Evolutionary conservation across 257 asterid genomes (phyloP).

Genomic region (Solanum commersonii): DNA sequence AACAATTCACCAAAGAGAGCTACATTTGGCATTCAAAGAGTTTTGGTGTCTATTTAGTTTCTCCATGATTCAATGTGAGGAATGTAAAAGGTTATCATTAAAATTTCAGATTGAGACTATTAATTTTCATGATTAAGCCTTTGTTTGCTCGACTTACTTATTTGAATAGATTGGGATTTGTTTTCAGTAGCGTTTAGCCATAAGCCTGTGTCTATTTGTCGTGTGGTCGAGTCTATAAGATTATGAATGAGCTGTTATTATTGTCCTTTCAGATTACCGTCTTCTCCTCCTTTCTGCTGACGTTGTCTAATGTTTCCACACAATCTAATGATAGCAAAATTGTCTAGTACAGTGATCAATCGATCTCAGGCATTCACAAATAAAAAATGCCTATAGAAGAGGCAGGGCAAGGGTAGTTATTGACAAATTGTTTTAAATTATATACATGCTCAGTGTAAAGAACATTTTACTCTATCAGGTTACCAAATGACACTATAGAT

Average conservation of each 20-base stretch:
- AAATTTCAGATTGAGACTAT: neutral
- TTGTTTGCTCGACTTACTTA: neutral
- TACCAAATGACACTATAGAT: no score
- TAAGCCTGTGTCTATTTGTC: neutral
- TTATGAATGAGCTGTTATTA: neutral
- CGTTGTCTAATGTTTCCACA: no score
- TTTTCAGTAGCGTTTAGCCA: neutral
- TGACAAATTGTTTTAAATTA: neutral
- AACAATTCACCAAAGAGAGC: neutral
- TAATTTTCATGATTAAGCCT: neutral
- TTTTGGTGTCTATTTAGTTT: neutral
- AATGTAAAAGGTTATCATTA: neutral
- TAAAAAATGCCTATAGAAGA: neutral
- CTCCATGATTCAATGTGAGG: neutral
- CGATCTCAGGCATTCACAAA: neutral
- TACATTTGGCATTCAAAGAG: neutral
- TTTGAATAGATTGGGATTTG: neutral
- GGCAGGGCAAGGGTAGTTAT: neutral
- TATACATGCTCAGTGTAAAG: neutral
- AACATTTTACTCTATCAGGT: no score
- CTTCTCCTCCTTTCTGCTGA: no score
- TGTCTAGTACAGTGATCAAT: neutral
- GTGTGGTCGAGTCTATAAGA: neutral
- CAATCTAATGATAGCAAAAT: neutral
- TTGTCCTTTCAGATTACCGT: neutral